These are phyloP conservation scores for Pseudogymnoascus sp. DNA, from an alignment of 2,329 filamentous ascomycete species.

Conservation along the genomic window DNA sequence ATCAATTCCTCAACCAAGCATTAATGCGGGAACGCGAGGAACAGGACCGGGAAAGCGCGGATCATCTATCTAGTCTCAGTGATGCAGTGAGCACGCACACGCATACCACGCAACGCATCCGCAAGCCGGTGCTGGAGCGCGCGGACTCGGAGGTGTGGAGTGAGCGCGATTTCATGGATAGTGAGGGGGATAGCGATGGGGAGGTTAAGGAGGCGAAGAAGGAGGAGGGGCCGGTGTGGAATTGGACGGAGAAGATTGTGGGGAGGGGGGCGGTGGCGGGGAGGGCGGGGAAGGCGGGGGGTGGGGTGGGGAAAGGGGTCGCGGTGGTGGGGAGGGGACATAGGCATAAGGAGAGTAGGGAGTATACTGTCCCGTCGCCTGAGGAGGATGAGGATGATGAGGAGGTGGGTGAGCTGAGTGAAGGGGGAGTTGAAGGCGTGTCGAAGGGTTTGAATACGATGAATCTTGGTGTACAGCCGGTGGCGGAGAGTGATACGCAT, in stretches of 20 bases:
- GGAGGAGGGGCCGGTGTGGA: constrained; percentile 34
- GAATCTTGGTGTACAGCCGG: not conserved
- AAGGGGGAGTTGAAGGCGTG: not conserved
- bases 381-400: not conserved
- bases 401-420: not conserved
- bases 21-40: constrained; percentile 8
- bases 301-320: not conserved
- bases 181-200: constrained; percentile 39
- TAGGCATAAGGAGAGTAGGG: not conserved
- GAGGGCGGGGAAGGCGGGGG: not conserved
- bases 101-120: not conserved
- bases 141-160: constrained; percentile 57
- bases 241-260: constrained; percentile 48
- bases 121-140: constrained; percentile 7
- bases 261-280: constrained; percentile 30
- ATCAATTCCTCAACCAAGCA: not conserved
- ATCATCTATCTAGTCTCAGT: not conserved
- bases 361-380: not conserved
- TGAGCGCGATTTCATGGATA: constrained; percentile 56
- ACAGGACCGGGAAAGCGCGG: not conserved
- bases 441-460: not conserved
- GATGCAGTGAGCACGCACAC: not conserved
- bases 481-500: not conserved
- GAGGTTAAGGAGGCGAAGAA: constrained; percentile 24
- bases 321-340: not conserved